Evolutionary conservation across 2,329 filamentous ascomycete genomes (phyloP).

Genomic region (Aspergillus fumigatus): DNA sequence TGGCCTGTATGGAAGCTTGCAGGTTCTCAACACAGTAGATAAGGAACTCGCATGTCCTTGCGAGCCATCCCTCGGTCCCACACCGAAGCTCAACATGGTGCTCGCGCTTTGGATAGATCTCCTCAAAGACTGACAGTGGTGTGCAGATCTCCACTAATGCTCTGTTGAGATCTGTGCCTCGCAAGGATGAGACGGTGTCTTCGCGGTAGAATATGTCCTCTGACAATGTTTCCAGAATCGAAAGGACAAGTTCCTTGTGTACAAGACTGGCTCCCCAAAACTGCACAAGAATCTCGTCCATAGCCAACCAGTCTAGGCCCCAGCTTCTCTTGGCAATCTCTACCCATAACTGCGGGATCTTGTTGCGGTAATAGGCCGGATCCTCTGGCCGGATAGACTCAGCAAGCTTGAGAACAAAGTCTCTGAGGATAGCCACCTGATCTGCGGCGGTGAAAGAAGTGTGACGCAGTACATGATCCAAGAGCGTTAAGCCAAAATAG

Average conservation of each 20-base stretch:
- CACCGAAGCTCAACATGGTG: slow-evolving; percentile 65
- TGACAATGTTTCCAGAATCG: slow-evolving; percentile 83
- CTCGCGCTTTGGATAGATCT: slow-evolving; percentile 71
- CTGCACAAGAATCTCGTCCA: slow-evolving; percentile 78
- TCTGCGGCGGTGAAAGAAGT: slow-evolving; percentile 66
- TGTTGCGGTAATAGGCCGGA: slow-evolving; percentile 81
- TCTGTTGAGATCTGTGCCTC: slow-evolving; percentile 79
- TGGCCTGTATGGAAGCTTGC: slow-evolving; percentile 62
- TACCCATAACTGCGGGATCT: slow-evolving; percentile 90
- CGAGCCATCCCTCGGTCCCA: slow-evolving; percentile 82
- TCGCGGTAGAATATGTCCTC: slow-evolving; percentile 93
- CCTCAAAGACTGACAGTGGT: slow-evolving; percentile 66
- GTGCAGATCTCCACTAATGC: slow-evolving; percentile 93
- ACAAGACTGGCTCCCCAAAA: slow-evolving; percentile 65
- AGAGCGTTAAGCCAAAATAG: slow-evolving; percentile 87
- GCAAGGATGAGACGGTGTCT: slow-evolving; percentile 76
- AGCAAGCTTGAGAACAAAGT: slow-evolving; percentile 75
- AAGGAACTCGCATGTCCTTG: slow-evolving; percentile 69
- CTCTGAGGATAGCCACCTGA: slow-evolving; percentile 64
- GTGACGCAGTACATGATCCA: slow-evolving; percentile 86
- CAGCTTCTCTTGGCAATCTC: slow-evolving; percentile 91
- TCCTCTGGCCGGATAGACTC: slow-evolving; percentile 67
- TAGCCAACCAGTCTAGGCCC: slow-evolving; percentile 89
- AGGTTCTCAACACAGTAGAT: slow-evolving; percentile 66
- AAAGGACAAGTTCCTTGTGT: slow-evolving; percentile 83